These are phyloP conservation scores for Trichoderma pleuroti DNA, from an alignment of 2,329 filamentous ascomycete species.

Conservation along the genomic window DNA sequence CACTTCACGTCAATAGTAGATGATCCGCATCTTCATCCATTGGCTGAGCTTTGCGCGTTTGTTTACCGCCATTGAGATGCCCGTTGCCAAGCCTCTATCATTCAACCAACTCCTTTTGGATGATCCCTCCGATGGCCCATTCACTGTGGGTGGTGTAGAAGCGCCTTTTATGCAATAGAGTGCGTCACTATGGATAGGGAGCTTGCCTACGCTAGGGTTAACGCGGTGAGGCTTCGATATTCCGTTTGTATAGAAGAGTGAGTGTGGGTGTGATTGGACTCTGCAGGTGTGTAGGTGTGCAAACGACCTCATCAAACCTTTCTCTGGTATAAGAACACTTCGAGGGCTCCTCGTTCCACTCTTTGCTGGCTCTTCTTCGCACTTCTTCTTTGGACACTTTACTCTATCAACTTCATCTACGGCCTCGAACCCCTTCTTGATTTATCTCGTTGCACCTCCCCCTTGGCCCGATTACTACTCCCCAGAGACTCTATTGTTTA, in stretches of 20 bases:
- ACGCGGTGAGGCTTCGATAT: neutral
- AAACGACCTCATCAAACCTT: neutral
- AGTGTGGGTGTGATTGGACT: neutral
- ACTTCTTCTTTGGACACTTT: neutral
- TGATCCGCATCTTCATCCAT: neutral
- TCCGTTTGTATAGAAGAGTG: neutral
- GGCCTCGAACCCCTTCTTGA: neutral
- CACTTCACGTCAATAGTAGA: neutral
- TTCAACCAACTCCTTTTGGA: neutral
- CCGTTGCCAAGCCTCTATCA: neutral
- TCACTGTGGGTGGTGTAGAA: neutral
- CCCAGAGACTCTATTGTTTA: neutral
- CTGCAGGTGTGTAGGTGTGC: neutral
- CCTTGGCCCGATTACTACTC: neutral
- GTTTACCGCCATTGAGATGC: neutral
- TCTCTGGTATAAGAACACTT: neutral
- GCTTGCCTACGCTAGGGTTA: neutral
- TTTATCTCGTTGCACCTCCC: neutral
- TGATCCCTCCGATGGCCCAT: neutral
- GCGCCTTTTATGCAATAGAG: neutral
- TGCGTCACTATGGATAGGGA: neutral
- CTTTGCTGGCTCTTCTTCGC: neutral
- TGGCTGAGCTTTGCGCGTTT: neutral
- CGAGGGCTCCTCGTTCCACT: neutral
- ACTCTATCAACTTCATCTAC: neutral